These are phyloP conservation scores for Trichoderma cornu-damae DNA, from an alignment of 2,329 filamentous ascomycete genomes.

Conservation along the genomic window DNA sequence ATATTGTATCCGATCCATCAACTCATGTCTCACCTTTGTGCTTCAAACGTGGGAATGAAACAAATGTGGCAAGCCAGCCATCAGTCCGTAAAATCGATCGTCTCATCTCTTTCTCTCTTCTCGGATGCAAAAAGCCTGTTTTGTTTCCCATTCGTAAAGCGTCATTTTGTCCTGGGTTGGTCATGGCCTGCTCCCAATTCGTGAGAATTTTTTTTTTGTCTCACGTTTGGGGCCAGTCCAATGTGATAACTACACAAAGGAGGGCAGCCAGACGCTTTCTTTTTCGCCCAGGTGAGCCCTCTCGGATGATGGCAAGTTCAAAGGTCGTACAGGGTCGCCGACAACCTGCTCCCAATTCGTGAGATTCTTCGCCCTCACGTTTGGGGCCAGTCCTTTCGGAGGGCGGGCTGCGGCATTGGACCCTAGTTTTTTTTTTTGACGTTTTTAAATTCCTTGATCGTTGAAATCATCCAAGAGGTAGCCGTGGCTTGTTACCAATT, in stretches of 20 bases:
- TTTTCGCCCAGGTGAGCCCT: background rate
- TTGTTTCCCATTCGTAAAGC: background rate
- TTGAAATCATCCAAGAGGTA: constrained; percentile 9
- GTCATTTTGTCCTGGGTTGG: background rate
- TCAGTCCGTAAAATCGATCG: background rate
- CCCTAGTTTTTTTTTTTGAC: background rate
- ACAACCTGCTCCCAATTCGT: constrained; percentile 16
- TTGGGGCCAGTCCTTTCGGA: constrained; percentile 17
- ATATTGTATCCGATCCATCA: background rate
- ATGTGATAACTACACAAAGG: background rate
- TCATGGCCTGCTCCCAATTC: constrained; percentile 14
- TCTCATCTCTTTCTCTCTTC: background rate
- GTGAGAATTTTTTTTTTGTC: constrained; percentile 3
- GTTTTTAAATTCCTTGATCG: background rate
- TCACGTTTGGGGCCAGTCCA: constrained; percentile 15
- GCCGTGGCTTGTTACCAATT: constrained; percentile 11
- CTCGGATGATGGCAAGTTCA: background rate
- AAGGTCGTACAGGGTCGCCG: background rate
- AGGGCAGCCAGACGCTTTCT: background rate
- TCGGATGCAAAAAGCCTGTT: background rate
- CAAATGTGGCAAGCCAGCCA: background rate
- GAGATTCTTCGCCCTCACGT: constrained; percentile 15
- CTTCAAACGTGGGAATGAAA: background rate
- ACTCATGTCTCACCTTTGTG: background rate
- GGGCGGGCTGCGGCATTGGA: background rate